Conservation (phyloP, 768 basidiomycete species). For the Xerocomellus dryophilus region DNA sequence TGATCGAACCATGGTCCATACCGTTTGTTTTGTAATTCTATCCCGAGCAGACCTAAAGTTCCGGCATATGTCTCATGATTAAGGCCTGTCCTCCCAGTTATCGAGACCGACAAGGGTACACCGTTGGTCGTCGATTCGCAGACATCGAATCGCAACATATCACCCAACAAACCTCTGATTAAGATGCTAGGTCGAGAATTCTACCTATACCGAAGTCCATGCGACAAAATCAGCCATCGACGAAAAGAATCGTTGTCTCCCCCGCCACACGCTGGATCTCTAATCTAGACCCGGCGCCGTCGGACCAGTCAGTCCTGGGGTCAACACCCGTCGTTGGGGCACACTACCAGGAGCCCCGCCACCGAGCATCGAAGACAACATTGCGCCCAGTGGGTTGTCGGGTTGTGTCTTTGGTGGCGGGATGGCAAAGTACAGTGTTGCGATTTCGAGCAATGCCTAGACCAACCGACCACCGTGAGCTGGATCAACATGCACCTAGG, state of each 20-base stretch:
- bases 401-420: conserved; percentile 69
- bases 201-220: conserved; percentile 7
- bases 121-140: background rate
- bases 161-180: conserved; percentile 7
- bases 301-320: conserved; percentile 27
- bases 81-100: background rate
- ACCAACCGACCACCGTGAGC: background rate
- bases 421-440: conserved; percentile 80
- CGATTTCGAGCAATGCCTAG: conserved; percentile 68
- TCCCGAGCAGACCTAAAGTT: background rate
- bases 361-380: conserved; percentile 87
- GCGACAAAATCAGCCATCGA: conserved; percentile 6
- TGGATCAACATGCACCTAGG: background rate
- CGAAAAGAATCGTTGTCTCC: conserved; percentile 6
- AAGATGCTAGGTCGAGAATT: conserved; percentile 2
- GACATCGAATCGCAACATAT: background rate
- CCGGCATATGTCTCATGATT: background rate
- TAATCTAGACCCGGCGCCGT: conserved; percentile 30
- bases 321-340: conserved; percentile 28
- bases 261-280: background rate
- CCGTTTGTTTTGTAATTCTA: conserved; percentile 17
- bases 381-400: conserved; percentile 81
- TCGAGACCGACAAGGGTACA: background rate
- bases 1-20: conserved; percentile 12
- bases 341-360: conserved; percentile 45